Evolutionary conservation across 164 flowering plant species (phyloP), one percentile per base, ranked within the genome.

Genomic region (Hamamelis virginiana): DNA sequence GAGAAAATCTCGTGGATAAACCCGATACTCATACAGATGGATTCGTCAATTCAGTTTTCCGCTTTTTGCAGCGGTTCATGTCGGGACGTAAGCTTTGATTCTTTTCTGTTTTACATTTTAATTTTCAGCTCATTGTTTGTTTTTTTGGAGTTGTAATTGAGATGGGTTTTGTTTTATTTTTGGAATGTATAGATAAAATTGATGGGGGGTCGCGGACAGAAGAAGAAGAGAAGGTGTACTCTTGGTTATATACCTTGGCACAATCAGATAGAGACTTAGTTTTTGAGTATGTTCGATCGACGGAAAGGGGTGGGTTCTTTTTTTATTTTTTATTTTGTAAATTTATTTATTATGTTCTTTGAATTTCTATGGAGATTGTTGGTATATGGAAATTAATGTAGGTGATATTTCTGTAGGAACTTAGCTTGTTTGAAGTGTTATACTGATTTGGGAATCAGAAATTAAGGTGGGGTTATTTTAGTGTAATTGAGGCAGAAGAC

Each of bases 281-380:
- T 50, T 90, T 77, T 69, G 91, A 90, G 74, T 90, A 90, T 69
- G 96, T 90, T 57, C 67, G 70, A 43, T 87, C 92, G 0, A 90
- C 96, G 0, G 96, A 90, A 80, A 86, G 96, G 67, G 96, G 96
- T 88, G 26, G 75, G 78, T 52, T 15, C 58, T 0, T 14, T 27
- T 28, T n/a, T n/a, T n/a, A 1, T 44, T 13, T 22, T 44, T 38
- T 45, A 25, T 18, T 33, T 18, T 13, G 16, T 23, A 19, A 33
- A 21, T 5, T 43, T 61, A 19, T 1, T 8, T n/a, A 25, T 9
- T 18, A 1, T 41, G 6, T 9, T n/a, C 4, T 18, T 19, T 48
- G 12, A 22, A 2, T 11, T 2, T 2, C 6, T 33, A 33, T 33
- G 41, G 41, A 2, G 41, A 33, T 33, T 33, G 41, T 33, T 33